These are phyloP conservation scores for Podila epigama DNA, from an alignment of 192 early-diverging fungal genomes.

Conservation along the genomic window DNA sequence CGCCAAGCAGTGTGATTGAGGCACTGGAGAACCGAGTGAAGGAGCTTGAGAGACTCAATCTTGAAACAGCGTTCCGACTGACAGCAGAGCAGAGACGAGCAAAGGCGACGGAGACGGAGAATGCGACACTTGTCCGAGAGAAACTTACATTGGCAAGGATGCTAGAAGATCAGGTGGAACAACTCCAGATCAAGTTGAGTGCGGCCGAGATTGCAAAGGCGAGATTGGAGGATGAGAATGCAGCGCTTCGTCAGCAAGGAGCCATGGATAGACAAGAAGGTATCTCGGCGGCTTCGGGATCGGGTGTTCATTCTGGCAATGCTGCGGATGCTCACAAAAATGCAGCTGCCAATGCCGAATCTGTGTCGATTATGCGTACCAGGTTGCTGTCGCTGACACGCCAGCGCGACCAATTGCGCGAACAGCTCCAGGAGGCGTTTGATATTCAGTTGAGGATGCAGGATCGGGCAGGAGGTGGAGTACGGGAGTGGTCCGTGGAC, in stretches of 20 bases:
- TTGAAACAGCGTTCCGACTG: slow-evolving; percentile 32
- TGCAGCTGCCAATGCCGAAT: slow-evolving; percentile 3
- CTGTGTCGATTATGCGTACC: slow-evolving; percentile 37
- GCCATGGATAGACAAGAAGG: slow-evolving; percentile 10
- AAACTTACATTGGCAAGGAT: slow-evolving; percentile 38
- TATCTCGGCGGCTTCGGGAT: background rate
- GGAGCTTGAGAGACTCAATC: slow-evolving; percentile 36
- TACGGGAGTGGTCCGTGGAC: slow-evolving; percentile 35
- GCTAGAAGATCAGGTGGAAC: slow-evolving; percentile 45
- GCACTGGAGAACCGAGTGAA: slow-evolving; percentile 24
- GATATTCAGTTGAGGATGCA: slow-evolving; percentile 40
- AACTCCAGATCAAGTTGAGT: slow-evolving; percentile 41
- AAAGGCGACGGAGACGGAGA: slow-evolving; percentile 35
- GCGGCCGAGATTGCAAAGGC: slow-evolving; percentile 39
- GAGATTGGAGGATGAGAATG: slow-evolving; percentile 37
- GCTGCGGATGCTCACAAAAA: background rate
- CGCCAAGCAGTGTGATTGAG: slow-evolving; percentile 11
- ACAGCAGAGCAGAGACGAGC: slow-evolving; percentile 42
- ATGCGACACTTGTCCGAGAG: slow-evolving; percentile 30
- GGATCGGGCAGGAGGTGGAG: slow-evolving; percentile 20
- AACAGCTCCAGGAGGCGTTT: slow-evolving; percentile 48
- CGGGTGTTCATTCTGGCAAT: too few relatives aligned
- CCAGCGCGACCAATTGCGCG: slow-evolving; percentile 36
- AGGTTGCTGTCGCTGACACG: slow-evolving; percentile 36
- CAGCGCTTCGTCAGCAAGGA: slow-evolving; percentile 24